phyloP scores from a whole-genome alignment of 306 rosid species.

The Senna tora region DNA sequence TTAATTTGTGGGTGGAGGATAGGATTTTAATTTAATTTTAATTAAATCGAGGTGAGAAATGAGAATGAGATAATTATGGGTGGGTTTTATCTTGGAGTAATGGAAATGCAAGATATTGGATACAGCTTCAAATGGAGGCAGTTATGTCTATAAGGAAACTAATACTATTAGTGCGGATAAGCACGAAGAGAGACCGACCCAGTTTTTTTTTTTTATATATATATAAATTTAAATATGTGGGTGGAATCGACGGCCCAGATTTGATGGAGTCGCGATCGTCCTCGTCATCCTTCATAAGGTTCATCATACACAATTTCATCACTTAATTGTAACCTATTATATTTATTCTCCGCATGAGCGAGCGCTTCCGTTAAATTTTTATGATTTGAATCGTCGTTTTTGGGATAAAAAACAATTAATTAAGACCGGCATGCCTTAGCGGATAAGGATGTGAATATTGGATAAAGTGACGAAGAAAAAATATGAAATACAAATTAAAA shows the following conservation, averaged over 20 bases:
- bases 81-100: slow-evolving; percentile 22
- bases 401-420: background rate
- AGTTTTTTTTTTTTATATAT: too few species aligned
- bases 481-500: background rate
- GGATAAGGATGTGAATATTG: slow-evolving; percentile 8
- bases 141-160: background rate
- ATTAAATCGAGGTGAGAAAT: background rate
- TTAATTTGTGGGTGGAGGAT: background rate
- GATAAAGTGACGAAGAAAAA: background rate
- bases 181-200: slow-evolving; percentile 31
- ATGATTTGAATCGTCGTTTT: background rate
- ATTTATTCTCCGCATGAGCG: background rate
- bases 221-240: too few species aligned
- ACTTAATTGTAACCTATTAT: slow-evolving; percentile 21
- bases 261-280: background rate
- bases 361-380: background rate
- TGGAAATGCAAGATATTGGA: slow-evolving; percentile 34
- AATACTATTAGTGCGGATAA: slow-evolving; percentile 34
- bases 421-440: background rate
- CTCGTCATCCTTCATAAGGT: slow-evolving; percentile 8
- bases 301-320: background rate
- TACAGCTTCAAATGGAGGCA: slow-evolving; percentile 31
- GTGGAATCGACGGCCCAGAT: slow-evolving; percentile 33
- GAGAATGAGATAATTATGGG: background rate
- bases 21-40: too few species aligned